Percentiles rank a stretch among this genome's conserved stretches.
Evolutionary conservation across 257 asterid species (phyloP).

Genomic region (Striga asiatica): DNA sequence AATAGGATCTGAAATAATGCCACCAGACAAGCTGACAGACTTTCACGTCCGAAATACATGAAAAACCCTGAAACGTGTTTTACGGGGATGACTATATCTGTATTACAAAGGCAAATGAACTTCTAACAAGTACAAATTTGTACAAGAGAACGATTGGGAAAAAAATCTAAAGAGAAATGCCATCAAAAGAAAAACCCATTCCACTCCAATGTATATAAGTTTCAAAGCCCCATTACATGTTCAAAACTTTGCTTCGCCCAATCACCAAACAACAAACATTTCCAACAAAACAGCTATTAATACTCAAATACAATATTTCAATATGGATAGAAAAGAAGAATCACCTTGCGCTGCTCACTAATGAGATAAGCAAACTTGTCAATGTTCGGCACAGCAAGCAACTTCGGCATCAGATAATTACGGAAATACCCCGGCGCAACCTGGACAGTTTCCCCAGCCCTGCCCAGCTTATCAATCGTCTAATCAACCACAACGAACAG

Average conservation of each 20-base stretch:
- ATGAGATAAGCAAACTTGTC: slow-evolving; percentile 70
- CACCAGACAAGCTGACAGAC: neutral
- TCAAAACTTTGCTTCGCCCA: no score
- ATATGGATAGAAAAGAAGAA: neutral
- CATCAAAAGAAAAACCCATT: no score
- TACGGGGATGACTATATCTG: no score
- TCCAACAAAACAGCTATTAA: neutral
- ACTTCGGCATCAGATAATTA: slow-evolving; percentile 90
- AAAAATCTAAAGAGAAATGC: no score
- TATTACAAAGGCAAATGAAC: no score
- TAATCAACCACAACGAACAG: slow-evolving; percentile 12
- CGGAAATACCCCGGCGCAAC: slow-evolving; percentile 97
- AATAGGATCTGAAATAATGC: neutral
- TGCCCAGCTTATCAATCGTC: slow-evolving; percentile 75
- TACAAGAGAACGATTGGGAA: no score
- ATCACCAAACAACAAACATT: no score
- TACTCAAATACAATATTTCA: neutral
- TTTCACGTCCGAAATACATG: slow-evolving; percentile 2
- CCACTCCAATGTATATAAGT: no score
- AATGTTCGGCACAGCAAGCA: slow-evolving; percentile 85
- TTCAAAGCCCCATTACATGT: no score
- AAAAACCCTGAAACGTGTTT: no score
- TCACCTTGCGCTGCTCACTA: slow-evolving; percentile 84
- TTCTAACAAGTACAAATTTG: neutral
- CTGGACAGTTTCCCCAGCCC: slow-evolving; percentile 84